Evolutionary conservation across 164 flowering plant genomes (phyloP).

Genomic region (Chimonanthus salicifolius): DNA sequence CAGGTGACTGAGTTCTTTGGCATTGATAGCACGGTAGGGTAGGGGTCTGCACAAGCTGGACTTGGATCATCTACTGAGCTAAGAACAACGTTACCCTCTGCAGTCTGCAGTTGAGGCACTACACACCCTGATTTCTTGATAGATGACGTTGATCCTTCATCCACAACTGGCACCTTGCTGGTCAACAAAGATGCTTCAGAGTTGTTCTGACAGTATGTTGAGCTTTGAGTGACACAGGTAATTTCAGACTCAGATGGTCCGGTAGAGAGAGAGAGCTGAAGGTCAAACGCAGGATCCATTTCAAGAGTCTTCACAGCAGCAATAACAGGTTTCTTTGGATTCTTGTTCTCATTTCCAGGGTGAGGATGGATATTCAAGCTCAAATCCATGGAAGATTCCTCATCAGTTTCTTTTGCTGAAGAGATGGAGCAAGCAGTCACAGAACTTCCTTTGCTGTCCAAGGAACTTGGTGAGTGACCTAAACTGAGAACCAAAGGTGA

Average conservation of each 20-base stretch:
- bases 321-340: slow-evolving; percentile 27
- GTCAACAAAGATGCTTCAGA: slow-evolving; percentile 15
- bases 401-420: slow-evolving; percentile 69
- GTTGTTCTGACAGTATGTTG: slow-evolving; percentile 16
- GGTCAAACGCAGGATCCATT: slow-evolving; percentile 45
- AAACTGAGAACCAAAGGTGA: slow-evolving; percentile 56
- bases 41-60: slow-evolving; percentile 7
- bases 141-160: slow-evolving; percentile 48
- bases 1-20: slow-evolving; percentile 47
- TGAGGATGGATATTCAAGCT: slow-evolving; percentile 54
- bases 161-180: slow-evolving; percentile 13
- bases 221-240: slow-evolving; percentile 34
- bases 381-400: slow-evolving; percentile 80
- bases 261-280: slow-evolving; percentile 64
- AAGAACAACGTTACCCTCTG: slow-evolving; percentile 15
- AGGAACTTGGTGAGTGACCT: slow-evolving; percentile 70
- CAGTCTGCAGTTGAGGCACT: slow-evolving; percentile 20
- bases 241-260: slow-evolving; percentile 69
- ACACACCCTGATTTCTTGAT: slow-evolving; percentile 21
- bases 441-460: slow-evolving; percentile 85
- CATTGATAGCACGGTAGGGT: too few species aligned
- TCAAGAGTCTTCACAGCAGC: slow-evolving; percentile 19
- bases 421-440: slow-evolving; percentile 74
- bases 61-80: slow-evolving; percentile 21
- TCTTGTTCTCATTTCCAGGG: slow-evolving; percentile 57